These are phyloP conservation scores for Cyberlindnera sargentensis DNA, from an alignment of 805 yeast genomes.

Conservation along the genomic window DNA sequence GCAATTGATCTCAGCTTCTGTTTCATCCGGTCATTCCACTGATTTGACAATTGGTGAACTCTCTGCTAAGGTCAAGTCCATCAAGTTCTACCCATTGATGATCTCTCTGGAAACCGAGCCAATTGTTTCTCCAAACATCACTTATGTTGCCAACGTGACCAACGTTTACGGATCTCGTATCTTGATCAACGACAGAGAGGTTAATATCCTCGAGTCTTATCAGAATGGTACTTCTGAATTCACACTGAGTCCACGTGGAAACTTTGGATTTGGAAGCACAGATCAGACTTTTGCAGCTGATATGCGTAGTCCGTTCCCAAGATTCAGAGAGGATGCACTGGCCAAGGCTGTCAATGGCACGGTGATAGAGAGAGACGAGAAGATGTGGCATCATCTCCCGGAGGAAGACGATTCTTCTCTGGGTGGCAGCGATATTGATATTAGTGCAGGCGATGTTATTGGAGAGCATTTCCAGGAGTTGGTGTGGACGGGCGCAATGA, in stretches of 20 bases:
- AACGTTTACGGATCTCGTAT: constrained; percentile 17
- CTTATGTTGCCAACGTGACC: constrained; percentile 15
- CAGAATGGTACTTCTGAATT: constrained; percentile 42
- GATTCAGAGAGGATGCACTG: constrained; percentile 24
- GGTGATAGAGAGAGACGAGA: constrained; percentile 19
- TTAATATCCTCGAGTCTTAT: constrained; percentile 15
- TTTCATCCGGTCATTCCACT: constrained; percentile 10
- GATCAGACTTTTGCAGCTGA: constrained; percentile 23
- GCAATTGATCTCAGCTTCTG: constrained; percentile 24
- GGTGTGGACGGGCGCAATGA: too few species aligned
- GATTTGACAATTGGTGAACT: constrained; percentile 9
- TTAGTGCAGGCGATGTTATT: too few species aligned
- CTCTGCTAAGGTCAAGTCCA: constrained; percentile 1
- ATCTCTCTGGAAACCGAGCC: constrained; percentile 11
- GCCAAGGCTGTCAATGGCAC: constrained; percentile 31
- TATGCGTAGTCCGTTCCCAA: constrained; percentile 17
- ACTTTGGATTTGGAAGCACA: constrained; percentile 37
- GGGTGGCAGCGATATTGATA: too few species aligned
- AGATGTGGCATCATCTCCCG: neutral
- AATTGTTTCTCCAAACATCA: constrained; percentile 8
- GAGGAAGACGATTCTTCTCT: neutral
- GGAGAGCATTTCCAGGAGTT: too few species aligned
- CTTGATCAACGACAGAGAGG: constrained; percentile 14
- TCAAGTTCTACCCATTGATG: constrained; percentile 17
- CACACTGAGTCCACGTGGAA: constrained; percentile 37